Conservation (phyloP, 2,329 filamentous ascomycete species). For the Huntiella bhutanensis region DNA sequence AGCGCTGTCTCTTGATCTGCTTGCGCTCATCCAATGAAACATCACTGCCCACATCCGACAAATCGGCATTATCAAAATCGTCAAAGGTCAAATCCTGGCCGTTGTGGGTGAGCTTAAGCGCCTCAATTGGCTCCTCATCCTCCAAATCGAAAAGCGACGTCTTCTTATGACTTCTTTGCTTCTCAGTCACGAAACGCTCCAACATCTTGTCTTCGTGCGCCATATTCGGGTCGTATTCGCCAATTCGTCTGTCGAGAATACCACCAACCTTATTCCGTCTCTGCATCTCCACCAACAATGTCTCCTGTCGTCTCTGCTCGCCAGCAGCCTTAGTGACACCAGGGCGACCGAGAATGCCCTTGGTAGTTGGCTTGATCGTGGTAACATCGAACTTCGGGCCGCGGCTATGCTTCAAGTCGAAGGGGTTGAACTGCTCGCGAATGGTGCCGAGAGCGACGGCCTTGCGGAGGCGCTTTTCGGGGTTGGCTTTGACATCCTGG, state of each 20-base stretch:
- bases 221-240: constrained; percentile 89
- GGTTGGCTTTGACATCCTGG: constrained; percentile 43
- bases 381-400: constrained; percentile 76
- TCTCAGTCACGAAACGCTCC: constrained; percentile 77
- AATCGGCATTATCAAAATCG: constrained; percentile 64
- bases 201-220: constrained; percentile 82
- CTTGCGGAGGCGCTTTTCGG: constrained; percentile 57
- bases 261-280: constrained; percentile 78
- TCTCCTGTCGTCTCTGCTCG: constrained; percentile 69
- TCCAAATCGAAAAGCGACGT: constrained; percentile 78
- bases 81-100: constrained; percentile 61
- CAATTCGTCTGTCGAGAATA: constrained; percentile 81
- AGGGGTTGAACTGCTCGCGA: constrained; percentile 93
- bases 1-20: constrained; percentile 36
- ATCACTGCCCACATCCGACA: constrained; percentile 42
- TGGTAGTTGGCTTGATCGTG: constrained; percentile 39
- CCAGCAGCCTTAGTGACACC: constrained; percentile 69
- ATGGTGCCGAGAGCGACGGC: constrained; percentile 66
- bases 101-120: constrained; percentile 52
- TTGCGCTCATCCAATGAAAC: constrained; percentile 34
- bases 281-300: constrained; percentile 77
- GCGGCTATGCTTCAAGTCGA: constrained; percentile 72
- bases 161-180: constrained; percentile 59
- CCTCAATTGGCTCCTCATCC: constrained; percentile 47
- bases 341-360: constrained; percentile 52